Evolutionary conservation across 1,284 basidiomycete genomes (phyloP).

Genomic region (Fistulinella staudtii): DNA sequence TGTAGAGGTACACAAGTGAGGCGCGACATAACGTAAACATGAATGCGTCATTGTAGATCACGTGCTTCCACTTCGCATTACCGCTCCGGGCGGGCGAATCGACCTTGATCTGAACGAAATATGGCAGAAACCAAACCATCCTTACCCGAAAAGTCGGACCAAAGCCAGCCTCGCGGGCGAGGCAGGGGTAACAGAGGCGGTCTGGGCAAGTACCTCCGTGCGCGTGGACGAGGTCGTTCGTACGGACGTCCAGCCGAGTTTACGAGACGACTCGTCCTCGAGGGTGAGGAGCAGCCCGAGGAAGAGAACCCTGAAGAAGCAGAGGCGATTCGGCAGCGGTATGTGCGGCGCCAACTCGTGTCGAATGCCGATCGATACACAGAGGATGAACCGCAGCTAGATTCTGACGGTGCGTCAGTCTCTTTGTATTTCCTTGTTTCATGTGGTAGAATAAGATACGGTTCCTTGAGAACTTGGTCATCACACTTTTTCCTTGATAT

Average conservation of each 20-base stretch:
- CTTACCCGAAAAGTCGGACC: constrained; percentile 8
- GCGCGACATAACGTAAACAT: no score
- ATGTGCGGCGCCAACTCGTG: constrained; percentile 52
- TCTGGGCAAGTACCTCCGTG: constrained; percentile 67
- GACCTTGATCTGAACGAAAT: no score
- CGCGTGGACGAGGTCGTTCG: constrained; percentile 57
- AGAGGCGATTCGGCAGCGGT: constrained; percentile 48
- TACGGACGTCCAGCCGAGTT: constrained; percentile 63
- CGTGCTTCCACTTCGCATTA: no score
- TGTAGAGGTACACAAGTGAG: no score
- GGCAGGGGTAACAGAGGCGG: constrained; percentile 50
- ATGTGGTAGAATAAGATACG: no score
- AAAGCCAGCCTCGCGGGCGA: constrained; percentile 21
- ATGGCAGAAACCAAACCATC: constrained; percentile 22
- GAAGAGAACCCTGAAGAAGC: constrained; percentile 45
- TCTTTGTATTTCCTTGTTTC: not conserved
- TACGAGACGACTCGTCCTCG: constrained; percentile 51
- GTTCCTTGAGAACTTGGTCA: not conserved
- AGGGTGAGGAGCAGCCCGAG: constrained; percentile 43
- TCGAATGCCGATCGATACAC: constrained; percentile 69
- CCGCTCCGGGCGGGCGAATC: no score
- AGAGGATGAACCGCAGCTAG: constrained; percentile 61
- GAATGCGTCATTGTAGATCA: no score
- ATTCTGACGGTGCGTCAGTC: constrained; percentile 55
- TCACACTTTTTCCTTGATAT: not conserved